A percentile compares a stretch with the other conserved stretches of the same genome.
These are phyloP conservation scores for Yarrowia sp. DNA, from an alignment of 805 yeast species.

Conservation along the genomic window DNA sequence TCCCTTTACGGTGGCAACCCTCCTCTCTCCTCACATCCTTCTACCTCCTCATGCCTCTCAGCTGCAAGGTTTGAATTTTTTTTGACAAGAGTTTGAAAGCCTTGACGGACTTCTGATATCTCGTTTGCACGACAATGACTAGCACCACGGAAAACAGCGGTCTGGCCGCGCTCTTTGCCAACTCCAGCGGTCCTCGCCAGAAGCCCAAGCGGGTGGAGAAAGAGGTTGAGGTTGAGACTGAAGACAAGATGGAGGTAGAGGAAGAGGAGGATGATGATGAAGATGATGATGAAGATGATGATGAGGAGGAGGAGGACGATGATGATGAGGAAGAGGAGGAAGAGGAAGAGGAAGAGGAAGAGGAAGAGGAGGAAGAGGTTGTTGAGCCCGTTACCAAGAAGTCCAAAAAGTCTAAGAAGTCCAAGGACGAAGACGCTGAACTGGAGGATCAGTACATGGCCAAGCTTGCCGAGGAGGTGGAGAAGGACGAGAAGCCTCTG, in stretches of 20 bases:
- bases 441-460: slow-evolving; percentile 62
- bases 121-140: slow-evolving; percentile 13
- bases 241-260: not conserved
- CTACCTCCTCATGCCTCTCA: not conserved
- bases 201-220: slow-evolving; percentile 16
- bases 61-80: slow-evolving; percentile 34
- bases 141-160: slow-evolving; percentile 25
- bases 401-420: slow-evolving; percentile 45
- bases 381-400: slow-evolving; percentile 43
- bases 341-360: slow-evolving; percentile 40
- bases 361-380: not conserved
- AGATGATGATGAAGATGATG: not conserved
- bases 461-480: slow-evolving; percentile 55
- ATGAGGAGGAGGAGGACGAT: not conserved
- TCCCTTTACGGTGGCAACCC: too few relatives aligned
- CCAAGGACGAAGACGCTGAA: slow-evolving; percentile 55
- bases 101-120: too few relatives aligned
- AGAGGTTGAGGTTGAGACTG: not conserved
- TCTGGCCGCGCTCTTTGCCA: slow-evolving; percentile 33
- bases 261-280: not conserved
- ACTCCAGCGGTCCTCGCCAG: slow-evolving; percentile 30
- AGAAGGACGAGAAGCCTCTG: slow-evolving; percentile 39
- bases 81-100: slow-evolving; percentile 4
- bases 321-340: slow-evolving; percentile 4
- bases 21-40: not conserved